Evolutionary conservation across 2,329 filamentous ascomycete genomes (phyloP), one percentile per base, ranked within the genome.

Genomic region (Claviceps sorghi): DNA sequence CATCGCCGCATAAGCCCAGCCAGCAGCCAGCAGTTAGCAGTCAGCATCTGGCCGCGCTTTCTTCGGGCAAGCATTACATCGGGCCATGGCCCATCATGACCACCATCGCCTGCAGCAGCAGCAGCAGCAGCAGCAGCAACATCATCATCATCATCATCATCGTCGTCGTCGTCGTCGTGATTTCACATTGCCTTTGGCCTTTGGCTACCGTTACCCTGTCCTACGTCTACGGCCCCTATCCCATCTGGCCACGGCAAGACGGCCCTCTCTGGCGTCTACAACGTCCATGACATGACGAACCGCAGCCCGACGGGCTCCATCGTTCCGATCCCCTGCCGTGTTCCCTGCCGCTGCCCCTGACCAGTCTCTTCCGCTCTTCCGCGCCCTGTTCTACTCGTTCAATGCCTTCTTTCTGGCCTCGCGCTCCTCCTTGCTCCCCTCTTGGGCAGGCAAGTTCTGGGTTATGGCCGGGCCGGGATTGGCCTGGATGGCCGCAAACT

Each of bases 351-450:
- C 38, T 40, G 38, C 5, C 3, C 17, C 15, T 9, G 17, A 13
- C 9, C 17, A 26, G 42, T 17, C 13, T 29, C 3, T 26, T 13
- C 3, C 41, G n/a, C n/a, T n/a, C 19, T 4, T 7, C 29, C 9
- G 9, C n/a, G 11, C 10, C 34, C 7, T n/a, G 10, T 4, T 41
- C 55, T 59, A 58, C 62, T 84, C 80, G 72, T 87, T 87, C 65
- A 88, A 60, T 61, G 78, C 79, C 64, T 80, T 71, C 55, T 80
- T 81, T 65, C 79, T 82, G 13, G 76, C 80, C 61, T 75, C 71
- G 51, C 83, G 77, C 61, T 88, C 84, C 64, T 85, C 83, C 67
- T 83, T 84, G 54, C 76, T 79, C 17, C 79, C 80, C 68, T 83
- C 78, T 49, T 75, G 63, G 36, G 67, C 67, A 17, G 73, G 73